phyloP scores from a whole-genome alignment of 2,329 filamentous ascomycete species.

The Stachybotrys elegans region DNA sequence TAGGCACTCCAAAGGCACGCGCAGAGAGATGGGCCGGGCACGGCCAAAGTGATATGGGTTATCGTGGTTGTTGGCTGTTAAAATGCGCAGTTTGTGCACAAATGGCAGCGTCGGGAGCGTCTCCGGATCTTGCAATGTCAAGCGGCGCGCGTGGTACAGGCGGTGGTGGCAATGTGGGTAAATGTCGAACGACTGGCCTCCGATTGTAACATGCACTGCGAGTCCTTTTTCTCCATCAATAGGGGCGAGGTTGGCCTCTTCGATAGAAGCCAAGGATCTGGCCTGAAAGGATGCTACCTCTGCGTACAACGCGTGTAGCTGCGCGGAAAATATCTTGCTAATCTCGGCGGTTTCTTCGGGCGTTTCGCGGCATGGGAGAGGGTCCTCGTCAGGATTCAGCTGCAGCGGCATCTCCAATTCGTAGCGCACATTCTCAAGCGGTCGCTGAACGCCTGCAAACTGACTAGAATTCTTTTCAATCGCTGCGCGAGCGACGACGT shows the following conservation, averaged over 20 bases:
- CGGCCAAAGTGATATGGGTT: constrained; percentile 1
- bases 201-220: constrained; percentile 6
- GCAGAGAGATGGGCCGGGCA: constrained; percentile 14
- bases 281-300: constrained; percentile 7
- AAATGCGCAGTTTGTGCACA: constrained; percentile 8
- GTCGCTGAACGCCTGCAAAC: neutral
- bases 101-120: constrained; percentile 11
- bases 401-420: neutral
- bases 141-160: constrained; percentile 12
- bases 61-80: neutral
- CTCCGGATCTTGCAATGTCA: constrained; percentile 12
- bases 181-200: constrained; percentile 7
- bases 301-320: constrained; percentile 10
- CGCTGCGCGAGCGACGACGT: neutral
- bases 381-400: constrained; percentile 1
- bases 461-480: neutral
- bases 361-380: constrained; percentile 10
- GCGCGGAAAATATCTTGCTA: constrained; percentile 11
- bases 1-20: constrained; percentile 15
- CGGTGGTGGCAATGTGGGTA: constrained; percentile 9
- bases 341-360: constrained; percentile 10
- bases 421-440: neutral
- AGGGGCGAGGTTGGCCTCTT: constrained; percentile 1
- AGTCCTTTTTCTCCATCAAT: neutral
- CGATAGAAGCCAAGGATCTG: neutral